Evolutionary conservation across 352 stramenopile species (phyloP), one percentile per base, ranked within the genome.

Genomic region (Phytopythium oedochilum): DNA sequence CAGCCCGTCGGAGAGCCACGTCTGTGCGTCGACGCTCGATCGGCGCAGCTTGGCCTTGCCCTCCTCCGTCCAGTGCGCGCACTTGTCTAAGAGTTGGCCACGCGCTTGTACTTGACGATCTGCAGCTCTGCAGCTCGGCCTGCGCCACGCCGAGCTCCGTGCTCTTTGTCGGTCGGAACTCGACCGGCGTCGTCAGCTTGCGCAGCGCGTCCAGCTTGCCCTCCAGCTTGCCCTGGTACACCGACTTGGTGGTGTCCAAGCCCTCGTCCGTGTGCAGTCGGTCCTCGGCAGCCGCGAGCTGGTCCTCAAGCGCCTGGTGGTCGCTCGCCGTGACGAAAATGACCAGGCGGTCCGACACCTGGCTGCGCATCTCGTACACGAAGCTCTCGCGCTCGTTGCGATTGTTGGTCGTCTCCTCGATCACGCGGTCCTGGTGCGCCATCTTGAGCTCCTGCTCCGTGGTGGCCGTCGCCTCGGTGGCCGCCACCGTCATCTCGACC

Each of bases 331-430:
- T 95, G 54, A 93, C 89, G 68, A 96, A 98, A 20, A 74, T 71
- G 23, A 78, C 68, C 31, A 97, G 79, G 55, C 79, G 77, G 59
- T 92, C 86, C 60, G 73, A 73, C 55, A 98, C 69, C 59, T 98
- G 96, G 83, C 99, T 97, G 51, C 97, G 92, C 96, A 99, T 98
- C 68, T 96, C 88, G 78, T 99, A 99, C 67, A 99, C 97, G 71
- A 99, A 99, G 40, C 89, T 97, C 71, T 99, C 97, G 29, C 99
- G 83, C 68, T 99, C 97, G 73, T 99, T 99, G 60, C 96, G 86
- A 78, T 98, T 99, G 81, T 99, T 98, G 53, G 95, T 86, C 25
- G 97, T 99, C 74, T 99, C 96, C 45, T 90, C 73, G 20, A 99
- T 95, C 34, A 99, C 75, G 55, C 94, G 89, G 71, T 99, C 96